These are phyloP conservation scores for Globisporangium okanoganense DNA, from an alignment of 352 stramenopile species.

Conservation along the genomic window DNA sequence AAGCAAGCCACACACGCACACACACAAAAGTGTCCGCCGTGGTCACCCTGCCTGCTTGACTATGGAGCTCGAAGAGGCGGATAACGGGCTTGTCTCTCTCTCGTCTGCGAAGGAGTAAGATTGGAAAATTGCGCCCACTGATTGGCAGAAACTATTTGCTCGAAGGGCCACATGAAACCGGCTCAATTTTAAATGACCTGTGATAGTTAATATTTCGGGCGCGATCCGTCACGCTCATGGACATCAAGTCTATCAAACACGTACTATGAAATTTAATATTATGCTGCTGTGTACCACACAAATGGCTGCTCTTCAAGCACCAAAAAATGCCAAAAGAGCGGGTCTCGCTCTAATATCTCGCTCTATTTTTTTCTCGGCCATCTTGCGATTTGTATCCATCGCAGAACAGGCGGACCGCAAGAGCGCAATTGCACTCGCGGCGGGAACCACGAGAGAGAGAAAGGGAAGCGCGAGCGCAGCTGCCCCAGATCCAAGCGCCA, in stretches of 20 bases:
- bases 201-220: neutral
- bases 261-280: neutral
- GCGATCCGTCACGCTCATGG: too few relatives aligned
- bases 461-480: neutral
- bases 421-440: neutral
- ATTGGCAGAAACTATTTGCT: constrained; percentile 1
- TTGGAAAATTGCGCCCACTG: neutral
- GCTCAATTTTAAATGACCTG: constrained; percentile 2
- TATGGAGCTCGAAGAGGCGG: constrained; percentile 9
- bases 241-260: neutral
- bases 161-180: constrained; percentile 6
- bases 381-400: constrained; percentile 11
- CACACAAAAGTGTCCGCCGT: neutral
- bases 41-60: too few relatives aligned
- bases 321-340: constrained; percentile 14
- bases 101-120: constrained; percentile 4
- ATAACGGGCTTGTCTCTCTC: constrained; percentile 7
- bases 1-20: neutral
- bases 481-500: constrained; percentile 2
- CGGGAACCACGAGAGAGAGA: neutral
- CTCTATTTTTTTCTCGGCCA: constrained; percentile 8
- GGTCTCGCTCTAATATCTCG: constrained; percentile 22
- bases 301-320: neutral
- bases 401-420: neutral
- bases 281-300: neutral